Percentiles rank a stretch among this genome's conserved stretches.
phyloP scores from a whole-genome alignment of 1,284 basidiomycete genomes.

The Ceratobasidium sp. region DNA sequence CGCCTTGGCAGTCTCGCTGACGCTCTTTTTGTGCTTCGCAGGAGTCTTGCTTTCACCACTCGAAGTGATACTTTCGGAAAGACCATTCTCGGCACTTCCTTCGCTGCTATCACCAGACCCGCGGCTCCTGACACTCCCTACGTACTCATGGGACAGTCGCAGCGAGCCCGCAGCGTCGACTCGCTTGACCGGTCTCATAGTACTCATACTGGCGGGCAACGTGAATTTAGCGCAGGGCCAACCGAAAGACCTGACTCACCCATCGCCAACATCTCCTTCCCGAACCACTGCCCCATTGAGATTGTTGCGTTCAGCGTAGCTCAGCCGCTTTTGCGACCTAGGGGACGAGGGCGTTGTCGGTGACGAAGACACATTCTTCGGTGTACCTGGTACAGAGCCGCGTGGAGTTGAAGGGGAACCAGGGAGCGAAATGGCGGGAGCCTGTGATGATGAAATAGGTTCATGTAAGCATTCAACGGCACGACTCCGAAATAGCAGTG shows the following conservation, averaged over 20 bases:
- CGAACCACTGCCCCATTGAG: slow-evolving; percentile 75
- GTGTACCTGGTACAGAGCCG: not conserved
- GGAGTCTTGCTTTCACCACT: slow-evolving; percentile 29
- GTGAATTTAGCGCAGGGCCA: not conserved
- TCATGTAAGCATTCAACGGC: slow-evolving; percentile 30
- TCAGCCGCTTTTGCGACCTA: slow-evolving; percentile 60
- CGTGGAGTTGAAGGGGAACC: slow-evolving; percentile 22
- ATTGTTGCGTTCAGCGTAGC: slow-evolving; percentile 74
- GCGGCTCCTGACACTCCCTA: slow-evolving; percentile 68
- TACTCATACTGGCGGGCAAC: slow-evolving; percentile 62
- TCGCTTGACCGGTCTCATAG: slow-evolving; percentile 90
- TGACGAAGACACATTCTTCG: slow-evolving; percentile 1
- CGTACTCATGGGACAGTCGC: slow-evolving; percentile 79
- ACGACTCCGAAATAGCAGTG: slow-evolving; percentile 30
- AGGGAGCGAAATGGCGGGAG: slow-evolving; percentile 43
- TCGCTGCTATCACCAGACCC: slow-evolving; percentile 30
- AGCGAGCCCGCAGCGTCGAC: slow-evolving; percentile 80
- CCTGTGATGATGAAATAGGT: slow-evolving; percentile 45
- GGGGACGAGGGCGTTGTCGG: slow-evolving; percentile 53
- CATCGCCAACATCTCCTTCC: slow-evolving; percentile 81
- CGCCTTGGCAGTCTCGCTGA: slow-evolving; percentile 67
- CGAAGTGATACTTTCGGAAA: slow-evolving; percentile 31
- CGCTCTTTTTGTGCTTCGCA: slow-evolving; percentile 56
- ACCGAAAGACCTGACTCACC: slow-evolving; percentile 52
- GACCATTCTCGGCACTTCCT: slow-evolving; percentile 36